These are phyloP conservation scores for Strobilomyces dryophilus DNA, from an alignment of 768 basidiomycete species.

Conservation along the genomic window DNA sequence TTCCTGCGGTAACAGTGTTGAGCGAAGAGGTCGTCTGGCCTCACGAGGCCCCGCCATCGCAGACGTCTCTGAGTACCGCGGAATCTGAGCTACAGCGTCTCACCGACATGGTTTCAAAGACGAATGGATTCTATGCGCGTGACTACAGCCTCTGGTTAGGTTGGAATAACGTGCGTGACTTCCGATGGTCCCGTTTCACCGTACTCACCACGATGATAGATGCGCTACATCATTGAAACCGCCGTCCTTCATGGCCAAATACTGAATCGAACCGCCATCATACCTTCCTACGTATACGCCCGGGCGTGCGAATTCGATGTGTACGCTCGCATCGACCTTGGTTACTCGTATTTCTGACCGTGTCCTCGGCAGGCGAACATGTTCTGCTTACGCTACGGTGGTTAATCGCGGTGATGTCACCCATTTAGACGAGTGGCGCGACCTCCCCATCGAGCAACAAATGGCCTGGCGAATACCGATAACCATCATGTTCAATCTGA, in stretches of 20 bases:
- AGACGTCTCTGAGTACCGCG: background rate
- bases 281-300: constrained; percentile 46
- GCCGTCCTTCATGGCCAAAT: constrained; percentile 40
- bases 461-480: constrained; percentile 35
- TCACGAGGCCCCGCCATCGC: constrained; percentile 3
- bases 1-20: constrained; percentile 9
- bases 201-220: constrained; percentile 20
- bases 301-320: constrained; percentile 40
- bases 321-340: constrained; percentile 8
- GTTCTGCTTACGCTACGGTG: constrained; percentile 40
- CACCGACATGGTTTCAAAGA: constrained; percentile 32
- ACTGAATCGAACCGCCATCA: constrained; percentile 40
- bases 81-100: constrained; percentile 31
- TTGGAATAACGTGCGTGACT: constrained; percentile 41
- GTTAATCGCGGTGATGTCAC: constrained; percentile 43
- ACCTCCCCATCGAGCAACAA: constrained; percentile 34
- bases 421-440: constrained; percentile 37
- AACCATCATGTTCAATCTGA: constrained; percentile 41
- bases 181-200: too few relatives aligned
- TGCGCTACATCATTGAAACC: constrained; percentile 48
- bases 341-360: background rate
- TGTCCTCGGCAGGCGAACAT: constrained; percentile 25
- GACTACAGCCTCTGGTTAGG: constrained; percentile 47
- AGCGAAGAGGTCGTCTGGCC: constrained; percentile 11
- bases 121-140: constrained; percentile 42